A percentile compares a stretch with the other conserved stretches of the same genome.
These are phyloP conservation scores for Sphenostylis stenocarpa DNA, from an alignment of 306 rosid genomes.

Conservation along the genomic window DNA sequence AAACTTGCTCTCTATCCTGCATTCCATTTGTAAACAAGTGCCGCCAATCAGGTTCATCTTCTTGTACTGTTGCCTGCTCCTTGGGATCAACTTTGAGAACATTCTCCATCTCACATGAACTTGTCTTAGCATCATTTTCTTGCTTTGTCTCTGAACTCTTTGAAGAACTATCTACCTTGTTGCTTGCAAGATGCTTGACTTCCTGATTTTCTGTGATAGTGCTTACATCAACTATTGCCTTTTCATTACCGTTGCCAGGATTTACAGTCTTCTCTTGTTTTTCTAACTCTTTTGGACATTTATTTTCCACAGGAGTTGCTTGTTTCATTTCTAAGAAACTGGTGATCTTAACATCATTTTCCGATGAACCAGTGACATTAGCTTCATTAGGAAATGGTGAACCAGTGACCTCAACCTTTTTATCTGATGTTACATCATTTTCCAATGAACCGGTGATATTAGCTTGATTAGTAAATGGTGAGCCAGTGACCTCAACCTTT, in stretches of 20 bases:
- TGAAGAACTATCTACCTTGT: constrained; percentile 21
- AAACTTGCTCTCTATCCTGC: constrained; percentile 63
- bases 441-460: constrained; percentile 14
- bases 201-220: constrained; percentile 33
- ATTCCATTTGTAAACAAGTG: constrained; percentile 66
- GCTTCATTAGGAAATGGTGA: constrained; percentile 21
- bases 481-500: constrained; percentile 34
- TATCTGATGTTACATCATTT: constrained; percentile 25
- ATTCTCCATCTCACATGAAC: constrained; percentile 31
- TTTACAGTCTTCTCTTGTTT: constrained; percentile 29
- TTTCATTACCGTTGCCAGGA: constrained; percentile 32
- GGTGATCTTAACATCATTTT: constrained; percentile 6
- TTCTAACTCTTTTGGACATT: constrained; percentile 12
- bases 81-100: constrained; percentile 28
- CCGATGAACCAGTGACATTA: constrained; percentile 12
- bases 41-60: constrained; percentile 83
- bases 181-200: constrained; percentile 8
- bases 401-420: constrained; percentile 35
- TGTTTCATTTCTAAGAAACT: constrained; percentile 18
- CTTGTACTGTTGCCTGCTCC: constrained; percentile 31
- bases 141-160: constrained; percentile 29
- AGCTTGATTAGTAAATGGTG: constrained; percentile 17
- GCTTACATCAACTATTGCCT: constrained; percentile 24
- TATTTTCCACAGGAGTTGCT: constrained; percentile 6
- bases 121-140: constrained; percentile 31